Evolutionary conservation across 164 flowering plant species (phyloP), one percentile per base, ranked within the genome.

Genomic region (Buxus sempervirens): DNA sequence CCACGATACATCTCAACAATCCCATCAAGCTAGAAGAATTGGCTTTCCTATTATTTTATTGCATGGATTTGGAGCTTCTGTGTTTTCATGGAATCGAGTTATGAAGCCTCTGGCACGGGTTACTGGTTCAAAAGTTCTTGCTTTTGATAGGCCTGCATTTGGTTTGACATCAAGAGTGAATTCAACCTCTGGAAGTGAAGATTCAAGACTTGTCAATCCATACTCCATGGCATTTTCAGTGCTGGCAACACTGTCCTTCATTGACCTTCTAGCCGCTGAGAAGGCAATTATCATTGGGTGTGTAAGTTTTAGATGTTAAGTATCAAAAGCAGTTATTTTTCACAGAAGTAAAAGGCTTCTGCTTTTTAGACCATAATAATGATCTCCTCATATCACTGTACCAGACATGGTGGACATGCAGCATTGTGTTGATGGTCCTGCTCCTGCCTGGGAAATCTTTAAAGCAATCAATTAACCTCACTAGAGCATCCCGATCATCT

Each of bases 131-230:
- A 88, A 86, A 80, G 96, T 89, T 71, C 85, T 91, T 78, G 93
- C 98, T 63, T 95, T 95, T 81, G 98, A 95, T 73, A 84, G 98
- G 74, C 98, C 98, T 38, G 98, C 96, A 54, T 95, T 95, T 81
- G 98, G 96, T 38, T 75, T 95, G 77, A 91, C 98, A 28, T 86
- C 98, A 41, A 84, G 98, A 77, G 72, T 82, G 55, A 32, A 56
- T 51, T 60, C 79, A 23, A 54, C 79, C 9, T 24, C 77, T 27
- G 64, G 38, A 36, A 54, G 21, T 10, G 60, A 63, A 32, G 82
- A 82, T 72, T 19, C 70, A 21, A 73, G 54, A 70, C 82, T 82
- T 42, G 65, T 84, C 58, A 93, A 91, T 80, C 97, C 97, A 4
- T 95, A 90, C 79, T 87, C 93, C 9, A 83, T 81, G 82, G 83